These are phyloP conservation scores for Boletus vinaceobasis DNA, from an alignment of 768 basidiomycete genomes.

Conservation along the genomic window DNA sequence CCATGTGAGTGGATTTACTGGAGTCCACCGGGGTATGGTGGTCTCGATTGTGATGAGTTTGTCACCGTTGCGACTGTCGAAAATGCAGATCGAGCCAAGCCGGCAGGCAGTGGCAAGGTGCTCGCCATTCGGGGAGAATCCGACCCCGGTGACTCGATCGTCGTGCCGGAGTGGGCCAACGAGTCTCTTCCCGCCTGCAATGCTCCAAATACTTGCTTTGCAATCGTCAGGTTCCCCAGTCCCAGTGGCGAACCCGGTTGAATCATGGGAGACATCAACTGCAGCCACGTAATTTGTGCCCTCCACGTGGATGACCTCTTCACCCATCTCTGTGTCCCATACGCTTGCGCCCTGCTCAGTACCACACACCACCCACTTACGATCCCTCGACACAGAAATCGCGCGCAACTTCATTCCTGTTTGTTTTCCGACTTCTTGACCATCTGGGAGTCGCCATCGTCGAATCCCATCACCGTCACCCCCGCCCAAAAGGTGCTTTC, in stretches of 20 bases:
- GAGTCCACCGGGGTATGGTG: rapidly evolving
- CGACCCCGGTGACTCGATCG: rapidly evolving
- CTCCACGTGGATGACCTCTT: background rate
- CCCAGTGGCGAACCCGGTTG: background rate
- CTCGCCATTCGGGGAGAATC: background rate
- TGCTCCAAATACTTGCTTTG: background rate
- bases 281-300: rapidly evolving
- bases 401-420: rapidly evolving
- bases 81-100: background rate
- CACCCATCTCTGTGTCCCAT: background rate
- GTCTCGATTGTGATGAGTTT: background rate
- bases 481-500: background rate
- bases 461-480: background rate
- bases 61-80: background rate
- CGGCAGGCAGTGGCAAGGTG: background rate
- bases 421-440: background rate
- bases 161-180: background rate
- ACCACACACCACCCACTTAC: background rate
- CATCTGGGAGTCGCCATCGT: background rate
- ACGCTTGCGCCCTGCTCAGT: background rate
- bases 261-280: background rate
- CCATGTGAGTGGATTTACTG: background rate
- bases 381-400: background rate
- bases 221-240: background rate
- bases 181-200: background rate